Evolutionary conservation across 164 flowering plant species (phyloP).

Genomic region (Aristolochia californica): DNA sequence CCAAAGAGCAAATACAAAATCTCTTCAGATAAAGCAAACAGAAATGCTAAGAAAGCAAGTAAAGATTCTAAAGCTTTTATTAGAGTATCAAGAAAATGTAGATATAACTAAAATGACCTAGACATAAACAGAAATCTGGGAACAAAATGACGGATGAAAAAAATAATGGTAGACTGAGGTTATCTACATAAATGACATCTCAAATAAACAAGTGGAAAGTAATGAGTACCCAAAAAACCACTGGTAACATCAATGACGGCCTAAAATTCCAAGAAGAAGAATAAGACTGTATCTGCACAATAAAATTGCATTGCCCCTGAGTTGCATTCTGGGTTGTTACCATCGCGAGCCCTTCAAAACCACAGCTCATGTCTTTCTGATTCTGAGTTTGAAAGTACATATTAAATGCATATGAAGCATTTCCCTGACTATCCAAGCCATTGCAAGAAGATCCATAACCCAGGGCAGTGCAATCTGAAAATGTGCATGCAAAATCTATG

Average conservation of each 20-base stretch:
- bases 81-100: no score
- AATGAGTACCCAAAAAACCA: background rate
- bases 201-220: conserved; percentile 8
- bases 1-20: background rate
- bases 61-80: no score
- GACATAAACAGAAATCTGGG: no score
- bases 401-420: conserved; percentile 44
- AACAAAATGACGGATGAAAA: no score
- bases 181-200: background rate
- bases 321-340: conserved; percentile 25
- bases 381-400: conserved; percentile 33
- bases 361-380: conserved; percentile 26
- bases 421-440: conserved; percentile 24
- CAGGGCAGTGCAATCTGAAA: conserved; percentile 38
- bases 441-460: conserved; percentile 35
- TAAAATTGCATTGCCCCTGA: conserved; percentile 30
- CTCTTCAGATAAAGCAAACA: conserved; percentile 5
- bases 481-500: conserved; percentile 32
- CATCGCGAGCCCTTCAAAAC: conserved; percentile 33
- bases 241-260: conserved; percentile 1
- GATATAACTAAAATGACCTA: no score
- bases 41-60: no score
- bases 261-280: conserved; percentile 3
- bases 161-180: no score
- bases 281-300: conserved; percentile 23